Evolutionary conservation across 352 stramenopile genomes (phyloP).

Genomic region (Globisporangium okanoganense): DNA sequence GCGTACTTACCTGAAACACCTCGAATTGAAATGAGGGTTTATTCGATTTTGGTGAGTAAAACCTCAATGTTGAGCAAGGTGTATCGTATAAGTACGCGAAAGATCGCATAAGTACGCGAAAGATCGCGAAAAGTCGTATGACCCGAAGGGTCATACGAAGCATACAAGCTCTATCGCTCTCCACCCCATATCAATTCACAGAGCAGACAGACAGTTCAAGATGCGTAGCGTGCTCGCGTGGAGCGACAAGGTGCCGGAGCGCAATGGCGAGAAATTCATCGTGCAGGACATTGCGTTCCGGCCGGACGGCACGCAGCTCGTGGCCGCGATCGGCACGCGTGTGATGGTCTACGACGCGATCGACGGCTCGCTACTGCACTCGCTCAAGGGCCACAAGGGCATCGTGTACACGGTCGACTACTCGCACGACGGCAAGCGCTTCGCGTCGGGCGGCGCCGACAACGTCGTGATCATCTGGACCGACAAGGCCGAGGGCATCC

Average conservation of each 20-base stretch:
- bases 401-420: conserved; percentile 93
- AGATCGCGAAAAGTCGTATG: too few species aligned
- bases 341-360: conserved; percentile 92
- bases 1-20: too few species aligned
- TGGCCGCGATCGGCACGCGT: conserved; percentile 88
- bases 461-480: conserved; percentile 98
- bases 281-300: conserved; percentile 90
- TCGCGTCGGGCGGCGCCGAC: conserved; percentile 91
- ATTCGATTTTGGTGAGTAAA: too few species aligned
- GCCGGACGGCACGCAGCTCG: conserved; percentile 84
- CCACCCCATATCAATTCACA: too few species aligned
- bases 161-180: too few species aligned
- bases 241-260: conserved; percentile 86
- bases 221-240: conserved; percentile 82
- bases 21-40: too few species aligned
- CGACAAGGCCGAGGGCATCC: conserved; percentile 90
- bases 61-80: too few species aligned
- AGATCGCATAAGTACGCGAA: too few species aligned
- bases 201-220: too few species aligned
- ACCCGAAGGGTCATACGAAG: too few species aligned
- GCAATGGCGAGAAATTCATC: conserved; percentile 82
- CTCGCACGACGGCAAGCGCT: conserved; percentile 87
- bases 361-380: conserved; percentile 89
- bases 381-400: conserved; percentile 89
- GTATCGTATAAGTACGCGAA: too few species aligned